Percentiles rank a stretch among this genome's conserved stretches.
These are phyloP conservation scores for Aspergillus puulaauensis DNA, from an alignment of 2,329 filamentous ascomycete species.

Conservation along the genomic window DNA sequence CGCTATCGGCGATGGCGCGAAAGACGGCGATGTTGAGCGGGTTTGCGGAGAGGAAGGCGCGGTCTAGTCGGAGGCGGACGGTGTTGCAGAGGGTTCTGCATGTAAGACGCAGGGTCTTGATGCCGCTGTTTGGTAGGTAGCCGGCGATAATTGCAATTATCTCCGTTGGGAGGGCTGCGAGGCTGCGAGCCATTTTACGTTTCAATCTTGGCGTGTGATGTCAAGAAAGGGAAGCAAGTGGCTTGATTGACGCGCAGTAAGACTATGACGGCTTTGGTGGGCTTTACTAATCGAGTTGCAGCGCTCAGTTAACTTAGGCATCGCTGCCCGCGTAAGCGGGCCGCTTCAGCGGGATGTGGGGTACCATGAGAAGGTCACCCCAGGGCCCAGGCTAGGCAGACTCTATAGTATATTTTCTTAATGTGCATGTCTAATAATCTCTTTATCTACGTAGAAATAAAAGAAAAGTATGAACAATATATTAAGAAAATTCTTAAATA, in stretches of 20 bases:
- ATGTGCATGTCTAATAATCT: no score
- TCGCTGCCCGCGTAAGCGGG: no score
- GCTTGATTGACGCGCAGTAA: no score
- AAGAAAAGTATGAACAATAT: no score
- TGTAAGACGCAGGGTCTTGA: conserved; percentile 29
- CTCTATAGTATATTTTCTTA: no score
- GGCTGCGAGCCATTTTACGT: not conserved
- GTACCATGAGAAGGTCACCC: not conserved
- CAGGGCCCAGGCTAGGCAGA: not conserved
- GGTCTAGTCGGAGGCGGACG: conserved; percentile 27
- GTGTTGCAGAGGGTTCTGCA: conserved; percentile 14
- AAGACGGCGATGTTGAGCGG: conserved; percentile 40
- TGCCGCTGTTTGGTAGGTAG: conserved; percentile 24
- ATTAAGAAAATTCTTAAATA: no score
- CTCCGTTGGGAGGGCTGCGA: not conserved
- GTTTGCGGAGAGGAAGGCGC: conserved; percentile 45
- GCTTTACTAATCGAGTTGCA: no score
- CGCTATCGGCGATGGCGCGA: conserved; percentile 37
- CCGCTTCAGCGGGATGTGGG: no score
- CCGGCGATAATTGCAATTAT: not conserved
- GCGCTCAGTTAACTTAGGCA: no score
- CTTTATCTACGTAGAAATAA: no score
- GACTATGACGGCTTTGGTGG: no score
- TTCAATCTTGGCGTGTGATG: not conserved
- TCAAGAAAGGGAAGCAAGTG: not conserved